Conservation (phyloP, 805 yeast genomes). For the Candida koratica region DNA sequence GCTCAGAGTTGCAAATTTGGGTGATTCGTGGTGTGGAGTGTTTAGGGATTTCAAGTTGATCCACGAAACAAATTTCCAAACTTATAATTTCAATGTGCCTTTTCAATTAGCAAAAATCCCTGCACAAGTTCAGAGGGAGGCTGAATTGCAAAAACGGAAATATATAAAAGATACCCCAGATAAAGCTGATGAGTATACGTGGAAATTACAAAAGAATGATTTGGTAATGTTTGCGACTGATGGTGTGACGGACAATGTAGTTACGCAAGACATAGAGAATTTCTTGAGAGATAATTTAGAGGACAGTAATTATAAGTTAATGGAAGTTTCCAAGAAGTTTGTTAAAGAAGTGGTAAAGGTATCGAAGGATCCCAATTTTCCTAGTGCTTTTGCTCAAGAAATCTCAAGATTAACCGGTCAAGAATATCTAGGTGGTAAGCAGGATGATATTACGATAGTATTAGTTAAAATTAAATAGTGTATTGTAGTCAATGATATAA, state of each 20-base stretch:
- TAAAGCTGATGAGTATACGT: constrained; percentile 62
- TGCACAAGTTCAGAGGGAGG: constrained; percentile 47
- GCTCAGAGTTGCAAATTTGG: constrained; percentile 72
- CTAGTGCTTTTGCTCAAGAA: constrained; percentile 84
- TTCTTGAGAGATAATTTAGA: constrained; percentile 56
- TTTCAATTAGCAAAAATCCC: constrained; percentile 88
- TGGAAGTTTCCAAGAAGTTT: constrained; percentile 48
- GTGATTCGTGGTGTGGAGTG: constrained; percentile 93
- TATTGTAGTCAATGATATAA: constrained; percentile 5
- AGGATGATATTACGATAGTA: constrained; percentile 88
- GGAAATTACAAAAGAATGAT: constrained; percentile 68
- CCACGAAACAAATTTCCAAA: constrained; percentile 68
- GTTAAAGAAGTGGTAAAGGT: constrained; percentile 64
- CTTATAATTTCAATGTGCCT: constrained; percentile 89
- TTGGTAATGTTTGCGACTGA: constrained; percentile 85
- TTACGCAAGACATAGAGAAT: constrained; percentile 64
- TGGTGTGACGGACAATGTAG: constrained; percentile 86
- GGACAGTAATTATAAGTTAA: constrained; percentile 32
- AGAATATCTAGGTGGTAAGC: constrained; percentile 84
- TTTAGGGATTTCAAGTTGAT: constrained; percentile 64
- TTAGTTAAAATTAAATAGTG: constrained; percentile 53
- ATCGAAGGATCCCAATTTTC: constrained; percentile 68
- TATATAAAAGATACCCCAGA: constrained; percentile 70
- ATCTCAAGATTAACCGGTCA: constrained; percentile 62
- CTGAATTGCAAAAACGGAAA: constrained; percentile 51